Percentiles rank a stretch among this genome's conserved stretches.
phyloP scores from a whole-genome alignment of 2,329 filamentous ascomycete genomes.

The Lasiodiplodia sp. region DNA sequence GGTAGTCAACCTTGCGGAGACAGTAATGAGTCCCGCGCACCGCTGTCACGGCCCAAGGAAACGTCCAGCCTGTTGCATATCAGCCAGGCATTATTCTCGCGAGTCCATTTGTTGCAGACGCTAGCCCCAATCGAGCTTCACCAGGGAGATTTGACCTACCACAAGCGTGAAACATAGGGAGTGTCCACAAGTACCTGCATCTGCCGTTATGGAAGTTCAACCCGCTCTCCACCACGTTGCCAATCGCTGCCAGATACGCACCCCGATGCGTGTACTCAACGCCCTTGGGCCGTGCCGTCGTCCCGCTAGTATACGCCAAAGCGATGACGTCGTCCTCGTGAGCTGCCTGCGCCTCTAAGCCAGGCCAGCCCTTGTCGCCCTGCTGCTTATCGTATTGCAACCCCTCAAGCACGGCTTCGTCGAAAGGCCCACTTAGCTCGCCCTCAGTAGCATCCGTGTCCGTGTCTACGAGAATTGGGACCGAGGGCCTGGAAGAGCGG shows the following conservation, averaged over 20 bases:
- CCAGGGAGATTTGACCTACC: conserved; percentile 42
- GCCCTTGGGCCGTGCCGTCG: conserved; percentile 89
- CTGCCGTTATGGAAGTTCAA: conserved; percentile 74
- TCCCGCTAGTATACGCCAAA: conserved; percentile 92
- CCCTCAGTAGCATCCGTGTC: conserved; percentile 83
- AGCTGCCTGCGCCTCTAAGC: conserved; percentile 71
- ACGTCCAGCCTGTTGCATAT: conserved; percentile 70
- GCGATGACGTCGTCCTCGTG: conserved; percentile 85
- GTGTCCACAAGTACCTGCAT: conserved; percentile 87
- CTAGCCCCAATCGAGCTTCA: conserved; percentile 33
- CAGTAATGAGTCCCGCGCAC: conserved; percentile 96
- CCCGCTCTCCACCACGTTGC: conserved; percentile 86
- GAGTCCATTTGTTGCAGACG: not conserved
- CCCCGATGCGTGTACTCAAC: conserved; percentile 91
- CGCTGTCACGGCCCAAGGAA: conserved; percentile 91
- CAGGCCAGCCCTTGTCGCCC: conserved; percentile 77
- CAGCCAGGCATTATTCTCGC: not conserved
- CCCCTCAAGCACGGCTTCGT: conserved; percentile 83
- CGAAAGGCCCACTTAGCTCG: conserved; percentile 78
- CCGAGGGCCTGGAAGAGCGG: conserved; percentile 63
- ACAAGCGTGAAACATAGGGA: conserved; percentile 82
- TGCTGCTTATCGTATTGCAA: conserved; percentile 72
- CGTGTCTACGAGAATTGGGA: conserved; percentile 80
- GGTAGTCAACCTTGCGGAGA: conserved; percentile 92
- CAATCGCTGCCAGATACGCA: conserved; percentile 82